phyloP scores from a whole-genome alignment of 768 basidiomycete species.

The Phaffia australis region DNA sequence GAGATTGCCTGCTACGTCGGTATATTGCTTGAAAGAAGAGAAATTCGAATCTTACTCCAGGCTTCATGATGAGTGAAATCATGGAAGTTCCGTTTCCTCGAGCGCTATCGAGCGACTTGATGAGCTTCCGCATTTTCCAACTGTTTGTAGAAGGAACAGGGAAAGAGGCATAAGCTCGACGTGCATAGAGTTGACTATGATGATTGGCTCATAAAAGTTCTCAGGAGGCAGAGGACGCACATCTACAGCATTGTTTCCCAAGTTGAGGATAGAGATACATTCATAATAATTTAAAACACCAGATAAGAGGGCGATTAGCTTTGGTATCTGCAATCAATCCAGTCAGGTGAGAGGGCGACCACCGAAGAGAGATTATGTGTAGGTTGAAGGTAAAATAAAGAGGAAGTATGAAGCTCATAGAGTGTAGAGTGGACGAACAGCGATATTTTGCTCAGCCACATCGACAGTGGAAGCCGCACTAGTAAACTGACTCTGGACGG shows the following conservation, averaged over 20 bases:
- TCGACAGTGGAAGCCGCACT: slow-evolving; percentile 27
- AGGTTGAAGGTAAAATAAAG: slow-evolving; percentile 4
- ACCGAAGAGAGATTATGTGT: slow-evolving; percentile 3
- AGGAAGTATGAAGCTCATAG: background rate
- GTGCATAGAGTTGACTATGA: no score
- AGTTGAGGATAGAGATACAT: background rate
- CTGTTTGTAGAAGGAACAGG: background rate
- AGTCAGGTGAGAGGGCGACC: background rate
- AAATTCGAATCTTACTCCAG: slow-evolving; percentile 52
- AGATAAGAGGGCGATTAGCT: background rate
- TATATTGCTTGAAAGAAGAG: background rate
- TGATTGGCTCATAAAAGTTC: no score
- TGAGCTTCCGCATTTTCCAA: slow-evolving; percentile 93
- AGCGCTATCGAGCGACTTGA: slow-evolving; percentile 91
- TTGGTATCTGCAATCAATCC: background rate
- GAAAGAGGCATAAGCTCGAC: slow-evolving; percentile 27
- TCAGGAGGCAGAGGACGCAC: background rate
- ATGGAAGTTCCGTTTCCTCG: slow-evolving; percentile 96
- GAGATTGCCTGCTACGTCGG: background rate
- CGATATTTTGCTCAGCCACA: slow-evolving; percentile 80
- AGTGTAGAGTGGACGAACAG: slow-evolving; percentile 53
- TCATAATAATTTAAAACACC: slow-evolving; percentile 13
- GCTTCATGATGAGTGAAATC: slow-evolving; percentile 96
- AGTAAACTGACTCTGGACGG: slow-evolving; percentile 25
- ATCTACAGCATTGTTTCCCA: background rate